Percentiles rank a stretch among this genome's conserved stretches.
Evolutionary conservation across 2,329 filamentous ascomycete species (phyloP).

Genomic region (Cyclaneusma minus): DNA sequence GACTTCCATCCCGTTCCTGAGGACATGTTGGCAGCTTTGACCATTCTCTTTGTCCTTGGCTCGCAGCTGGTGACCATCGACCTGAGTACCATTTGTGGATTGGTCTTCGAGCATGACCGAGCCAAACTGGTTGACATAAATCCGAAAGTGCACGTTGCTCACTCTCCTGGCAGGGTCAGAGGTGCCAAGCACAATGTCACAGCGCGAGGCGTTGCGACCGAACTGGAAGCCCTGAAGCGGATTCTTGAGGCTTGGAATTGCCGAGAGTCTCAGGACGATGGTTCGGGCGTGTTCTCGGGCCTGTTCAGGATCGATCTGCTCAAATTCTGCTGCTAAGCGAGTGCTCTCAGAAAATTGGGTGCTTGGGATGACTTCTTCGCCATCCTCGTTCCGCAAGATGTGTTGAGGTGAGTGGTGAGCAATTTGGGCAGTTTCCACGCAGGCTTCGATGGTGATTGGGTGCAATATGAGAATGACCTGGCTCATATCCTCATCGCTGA

Average conservation of each 20-base stretch:
- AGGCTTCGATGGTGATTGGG: slow-evolving; percentile 59
- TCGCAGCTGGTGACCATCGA: slow-evolving; percentile 56
- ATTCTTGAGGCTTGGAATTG: slow-evolving; percentile 51
- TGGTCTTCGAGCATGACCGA: slow-evolving; percentile 84
- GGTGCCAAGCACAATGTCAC: slow-evolving; percentile 58
- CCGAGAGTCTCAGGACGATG: slow-evolving; percentile 69
- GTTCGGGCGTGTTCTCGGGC: slow-evolving; percentile 27
- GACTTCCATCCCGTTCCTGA: slow-evolving; percentile 17
- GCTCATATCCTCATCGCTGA: slow-evolving; percentile 67
- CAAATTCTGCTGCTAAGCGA: slow-evolving; percentile 9
- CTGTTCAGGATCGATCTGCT: slow-evolving; percentile 2
- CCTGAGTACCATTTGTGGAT: slow-evolving; percentile 90
- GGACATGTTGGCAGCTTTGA: slow-evolving; percentile 17
- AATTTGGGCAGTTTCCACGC: slow-evolving; percentile 42
- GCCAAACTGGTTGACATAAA: slow-evolving; percentile 75
- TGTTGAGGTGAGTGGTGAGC: slow-evolving; percentile 36
- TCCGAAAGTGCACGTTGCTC: slow-evolving; percentile 92
- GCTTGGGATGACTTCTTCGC: slow-evolving; percentile 18
- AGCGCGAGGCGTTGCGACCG: slow-evolving; percentile 56
- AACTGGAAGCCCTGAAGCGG: slow-evolving; percentile 66
- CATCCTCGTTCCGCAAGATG: slow-evolving; percentile 39
- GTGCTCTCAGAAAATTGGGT: slow-evolving; percentile 3
- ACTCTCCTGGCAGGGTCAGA: slow-evolving; percentile 54
- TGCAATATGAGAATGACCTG: slow-evolving; percentile 85
- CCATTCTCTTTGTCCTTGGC: slow-evolving; percentile 30